Base-by-base conservation (phyloP, 805 yeast species). In the Yarrowia divulgata region DNA sequence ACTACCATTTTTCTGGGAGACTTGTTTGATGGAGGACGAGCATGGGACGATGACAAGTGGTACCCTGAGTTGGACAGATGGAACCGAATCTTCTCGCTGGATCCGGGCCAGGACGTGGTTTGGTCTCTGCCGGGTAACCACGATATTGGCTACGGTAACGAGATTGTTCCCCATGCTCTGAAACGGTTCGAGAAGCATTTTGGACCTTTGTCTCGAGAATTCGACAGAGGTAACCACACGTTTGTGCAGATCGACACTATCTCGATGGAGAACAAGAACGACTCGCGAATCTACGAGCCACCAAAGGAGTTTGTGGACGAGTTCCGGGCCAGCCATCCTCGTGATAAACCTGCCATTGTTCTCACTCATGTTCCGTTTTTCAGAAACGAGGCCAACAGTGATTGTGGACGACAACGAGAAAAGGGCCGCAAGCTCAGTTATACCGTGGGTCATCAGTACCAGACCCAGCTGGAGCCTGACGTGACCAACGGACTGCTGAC, bases 21-120 rank as follows among this genome's bases (percentile, higher is more conserved):
- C 77, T 78, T 94, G 73, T 90, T 94, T 76, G 99, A 95, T 79
- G 98, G 98, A 13, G 98, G 98, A 0, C 83, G 99, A 70, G 89
- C 88, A 68, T 93, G 97, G 94, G 85, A 85, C 48, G 87, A 85
- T 71, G 83, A 83, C 42, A 75, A 72, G 10, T 92, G 97, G 96
- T 78, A 85, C 68, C 79, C 82, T 14, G 98, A 95, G 77, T 88
- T 84, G 74, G 74, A 77, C 23, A 80, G 99, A 67, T 95, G 90
- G 77, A 83, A 86, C 72, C 71, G 77, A 1, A 85, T 95, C 4
- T 94, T 90, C 77, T 88, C 90, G 8, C 79, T 81, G 70, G 82
- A 82, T 69, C 79, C 83, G n/a, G 79, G 81, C 68, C 80, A 85
- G 64, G 76, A 77, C 52, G 81, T 83, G 2, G 73, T 81, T 19